These are phyloP conservation scores for Fusarium chuoi DNA, from an alignment of 2,329 filamentous ascomycete species.

Conservation along the genomic window DNA sequence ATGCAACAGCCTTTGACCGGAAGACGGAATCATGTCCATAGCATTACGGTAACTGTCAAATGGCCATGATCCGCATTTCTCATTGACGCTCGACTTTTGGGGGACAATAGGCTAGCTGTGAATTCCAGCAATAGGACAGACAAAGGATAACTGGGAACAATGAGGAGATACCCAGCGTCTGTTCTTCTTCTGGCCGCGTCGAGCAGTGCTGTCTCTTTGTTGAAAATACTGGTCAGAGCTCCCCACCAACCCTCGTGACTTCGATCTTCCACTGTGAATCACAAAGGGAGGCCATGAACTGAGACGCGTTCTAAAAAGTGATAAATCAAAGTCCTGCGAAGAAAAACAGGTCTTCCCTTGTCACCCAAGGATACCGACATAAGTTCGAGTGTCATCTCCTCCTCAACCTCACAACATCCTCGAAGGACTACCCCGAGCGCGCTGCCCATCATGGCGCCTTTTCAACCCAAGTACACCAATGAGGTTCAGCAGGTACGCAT, in stretches of 20 bases:
- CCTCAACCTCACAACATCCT: neutral
- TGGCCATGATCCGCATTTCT: constrained; percentile 56
- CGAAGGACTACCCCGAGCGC: neutral
- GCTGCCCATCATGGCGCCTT: neutral
- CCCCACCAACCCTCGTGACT: neutral
- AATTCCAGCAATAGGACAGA: neutral
- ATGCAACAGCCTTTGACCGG: neutral
- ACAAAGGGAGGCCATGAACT: neutral
- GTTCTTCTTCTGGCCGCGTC: constrained; percentile 27
- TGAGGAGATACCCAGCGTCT: neutral
- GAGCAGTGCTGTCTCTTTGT: neutral
- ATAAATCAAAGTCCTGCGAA: fast-evolving
- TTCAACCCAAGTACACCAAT: neutral
- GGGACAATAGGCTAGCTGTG: neutral
- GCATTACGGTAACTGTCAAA: constrained; percentile 4
- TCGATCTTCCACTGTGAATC: neutral
- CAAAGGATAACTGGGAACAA: neutral
- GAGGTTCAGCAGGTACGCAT: constrained; percentile 18
- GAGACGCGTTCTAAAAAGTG: neutral
- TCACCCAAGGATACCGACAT: neutral
- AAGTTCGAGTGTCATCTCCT: no score
- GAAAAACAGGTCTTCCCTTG: no score
- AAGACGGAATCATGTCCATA: neutral
- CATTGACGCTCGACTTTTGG: neutral
- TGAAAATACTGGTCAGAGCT: neutral